phyloP scores from a whole-genome alignment of 441 rosid species.

The Gossypium laxum region DNA sequence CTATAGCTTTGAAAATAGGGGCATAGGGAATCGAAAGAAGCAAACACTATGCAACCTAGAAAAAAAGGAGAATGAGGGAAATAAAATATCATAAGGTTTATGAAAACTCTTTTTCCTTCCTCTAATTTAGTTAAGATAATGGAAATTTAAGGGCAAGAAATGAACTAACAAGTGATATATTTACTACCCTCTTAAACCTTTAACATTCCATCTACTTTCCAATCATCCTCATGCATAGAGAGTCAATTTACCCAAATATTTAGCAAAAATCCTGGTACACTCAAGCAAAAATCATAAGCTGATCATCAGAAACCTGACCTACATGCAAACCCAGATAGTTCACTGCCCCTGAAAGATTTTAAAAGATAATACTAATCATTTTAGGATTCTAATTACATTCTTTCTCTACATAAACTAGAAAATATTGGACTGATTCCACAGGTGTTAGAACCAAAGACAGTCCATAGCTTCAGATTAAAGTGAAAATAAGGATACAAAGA shows the following conservation, averaged over 20 bases:
- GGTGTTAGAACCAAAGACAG: constrained; percentile 2
- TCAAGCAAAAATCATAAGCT: constrained; percentile 4
- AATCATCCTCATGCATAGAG: not conserved
- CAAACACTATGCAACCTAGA: not conserved
- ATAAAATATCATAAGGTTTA: not conserved
- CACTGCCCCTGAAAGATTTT: not conserved
- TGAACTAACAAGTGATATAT: not conserved
- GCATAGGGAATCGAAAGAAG: not conserved
- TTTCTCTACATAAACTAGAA: not conserved
- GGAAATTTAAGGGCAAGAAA: not conserved
- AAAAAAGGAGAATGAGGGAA: not conserved
- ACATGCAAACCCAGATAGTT: constrained; percentile 3
- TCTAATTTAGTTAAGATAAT: not conserved
- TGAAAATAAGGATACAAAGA: not conserved
- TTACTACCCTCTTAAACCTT: not conserved
- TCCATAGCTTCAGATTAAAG: not conserved
- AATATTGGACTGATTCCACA: not conserved
- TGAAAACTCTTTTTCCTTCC: not conserved
- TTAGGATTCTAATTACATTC: not conserved
- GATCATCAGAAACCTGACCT: not conserved
- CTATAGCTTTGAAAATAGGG: not conserved
- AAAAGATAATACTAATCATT: not conserved
- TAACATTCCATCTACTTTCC: not conserved
- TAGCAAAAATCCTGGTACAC: not conserved
- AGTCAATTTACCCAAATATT: not conserved